A percentile compares a stretch with the other conserved stretches of the same genome.
phyloP scores from a whole-genome alignment of 352 stramenopile genomes.

The Ophiocytium majus region DNA sequence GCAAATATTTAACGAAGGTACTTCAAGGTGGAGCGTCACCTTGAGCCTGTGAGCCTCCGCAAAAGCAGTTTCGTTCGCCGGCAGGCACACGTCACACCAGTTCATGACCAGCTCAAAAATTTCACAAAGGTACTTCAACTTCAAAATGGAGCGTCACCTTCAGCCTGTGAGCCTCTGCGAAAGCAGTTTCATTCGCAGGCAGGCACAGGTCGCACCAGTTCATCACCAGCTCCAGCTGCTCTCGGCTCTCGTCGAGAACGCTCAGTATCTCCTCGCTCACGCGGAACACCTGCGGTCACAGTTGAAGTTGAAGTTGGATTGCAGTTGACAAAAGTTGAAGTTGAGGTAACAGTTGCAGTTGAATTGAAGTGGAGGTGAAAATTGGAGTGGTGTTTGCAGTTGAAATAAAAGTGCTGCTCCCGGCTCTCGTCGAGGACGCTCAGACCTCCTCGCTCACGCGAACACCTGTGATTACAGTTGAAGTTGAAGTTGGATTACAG shows the following conservation, averaged over 20 bases:
- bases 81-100: constrained; percentile 55
- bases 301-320: not conserved
- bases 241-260: constrained; percentile 51
- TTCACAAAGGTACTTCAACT: too few relatives aligned
- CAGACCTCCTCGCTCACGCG: constrained; percentile 46
- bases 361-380: not conserved
- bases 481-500: constrained; percentile 35
- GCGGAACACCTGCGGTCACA: constrained; percentile 23
- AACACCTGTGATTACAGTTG: constrained; percentile 36
- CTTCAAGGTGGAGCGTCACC: too few relatives aligned
- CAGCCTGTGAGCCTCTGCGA: constrained; percentile 52
- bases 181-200: constrained; percentile 53
- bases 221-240: constrained; percentile 50
- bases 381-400: not conserved
- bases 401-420: constrained; percentile 24
- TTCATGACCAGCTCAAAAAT: constrained; percentile 54
- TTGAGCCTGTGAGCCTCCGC: constrained; percentile 54
- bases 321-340: not conserved
- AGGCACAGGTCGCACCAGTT: constrained; percentile 56
- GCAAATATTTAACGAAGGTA: too few relatives aligned
- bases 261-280: constrained; percentile 49
- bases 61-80: constrained; percentile 54
- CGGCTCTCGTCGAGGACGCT: constrained; percentile 50
- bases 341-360: not conserved
- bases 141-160: too few relatives aligned